Evolutionary conservation across 2,329 filamentous ascomycete genomes (phyloP).

Genomic region (Corinectria fuckeliana): DNA sequence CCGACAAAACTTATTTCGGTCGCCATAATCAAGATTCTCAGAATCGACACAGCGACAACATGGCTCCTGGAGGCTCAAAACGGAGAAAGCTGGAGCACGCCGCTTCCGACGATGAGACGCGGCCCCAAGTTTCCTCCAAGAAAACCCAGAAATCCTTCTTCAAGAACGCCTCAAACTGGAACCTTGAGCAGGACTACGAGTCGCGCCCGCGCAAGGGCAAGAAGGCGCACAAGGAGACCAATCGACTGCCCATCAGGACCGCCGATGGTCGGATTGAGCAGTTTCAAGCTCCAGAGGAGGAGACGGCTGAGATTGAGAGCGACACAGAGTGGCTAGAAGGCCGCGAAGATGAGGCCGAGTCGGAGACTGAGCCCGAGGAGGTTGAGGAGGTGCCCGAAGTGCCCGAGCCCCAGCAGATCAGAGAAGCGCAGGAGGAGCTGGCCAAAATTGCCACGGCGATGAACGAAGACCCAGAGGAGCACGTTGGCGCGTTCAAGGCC

Average conservation of each 20-base stretch:
- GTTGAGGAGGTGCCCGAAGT: constrained; percentile 65
- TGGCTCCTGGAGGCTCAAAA: constrained; percentile 60
- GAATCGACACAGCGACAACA: constrained; percentile 35
- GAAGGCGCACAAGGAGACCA: constrained; percentile 74
- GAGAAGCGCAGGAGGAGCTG: constrained; percentile 89
- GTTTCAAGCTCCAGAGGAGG: constrained; percentile 61
- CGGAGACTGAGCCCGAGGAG: constrained; percentile 56
- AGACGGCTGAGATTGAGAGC: constrained; percentile 64
- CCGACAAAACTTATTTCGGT: constrained; percentile 27
- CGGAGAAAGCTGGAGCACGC: constrained; percentile 65
- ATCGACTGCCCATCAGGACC: constrained; percentile 85
- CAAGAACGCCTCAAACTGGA: constrained; percentile 80
- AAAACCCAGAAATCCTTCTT: constrained; percentile 70
- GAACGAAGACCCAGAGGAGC: constrained; percentile 93
- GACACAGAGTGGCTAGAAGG: constrained; percentile 70
- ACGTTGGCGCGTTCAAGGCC: constrained; percentile 78
- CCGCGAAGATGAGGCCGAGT: constrained; percentile 59
- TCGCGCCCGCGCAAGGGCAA: constrained; percentile 78
- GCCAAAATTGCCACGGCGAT: constrained; percentile 80
- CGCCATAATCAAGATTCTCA: constrained; percentile 14
- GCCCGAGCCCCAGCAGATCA: constrained; percentile 78
- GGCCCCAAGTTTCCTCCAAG: constrained; percentile 41
- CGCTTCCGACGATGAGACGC: constrained; percentile 53
- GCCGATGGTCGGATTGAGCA: constrained; percentile 75
- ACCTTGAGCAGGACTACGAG: constrained; percentile 92